A percentile compares a stretch with the other conserved stretches of the same genome.
These are phyloP conservation scores for Pyrus communis DNA, from an alignment of 306 rosid species.

Conservation along the genomic window DNA sequence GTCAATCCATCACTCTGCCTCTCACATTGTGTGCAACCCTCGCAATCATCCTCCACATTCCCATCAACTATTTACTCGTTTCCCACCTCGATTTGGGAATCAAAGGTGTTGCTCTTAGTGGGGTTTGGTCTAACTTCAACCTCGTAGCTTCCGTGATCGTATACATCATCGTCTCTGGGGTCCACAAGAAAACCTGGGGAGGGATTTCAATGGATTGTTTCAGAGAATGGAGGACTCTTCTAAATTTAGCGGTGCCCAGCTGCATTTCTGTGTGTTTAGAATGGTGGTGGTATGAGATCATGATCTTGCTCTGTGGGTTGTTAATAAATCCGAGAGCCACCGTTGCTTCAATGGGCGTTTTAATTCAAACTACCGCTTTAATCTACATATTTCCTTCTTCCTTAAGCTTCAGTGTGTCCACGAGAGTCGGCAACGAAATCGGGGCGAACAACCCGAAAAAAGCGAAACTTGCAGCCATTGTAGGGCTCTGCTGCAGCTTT, in stretches of 20 bases:
- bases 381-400: conserved; percentile 87
- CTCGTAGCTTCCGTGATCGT: conserved; percentile 51
- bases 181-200: conserved; percentile 58
- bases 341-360: conserved; percentile 88
- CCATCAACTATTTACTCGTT: conserved; percentile 63
- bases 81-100: conserved; percentile 48
- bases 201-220: conserved; percentile 57
- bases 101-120: conserved; percentile 72
- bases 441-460: conserved; percentile 65
- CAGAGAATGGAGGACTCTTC: conserved; percentile 46
- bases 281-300: conserved; percentile 99
- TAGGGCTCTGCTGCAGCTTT: conserved; percentile 64
- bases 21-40: conserved; percentile 64
- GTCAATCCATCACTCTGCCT: conserved; percentile 82
- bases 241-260: conserved; percentile 71
- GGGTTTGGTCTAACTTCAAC: conserved; percentile 68
- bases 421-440: conserved; percentile 74
- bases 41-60: conserved; percentile 65
- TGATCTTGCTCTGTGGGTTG: conserved; percentile 76
- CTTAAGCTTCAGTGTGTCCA: conserved; percentile 76
- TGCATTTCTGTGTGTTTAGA: conserved; percentile 88
- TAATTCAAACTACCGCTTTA: conserved; percentile 78
- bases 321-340: conserved; percentile 55
- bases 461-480: conserved; percentile 63
- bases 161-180: conserved; percentile 44